Evolutionary conservation across 2,329 filamentous ascomycete genomes (phyloP), one percentile per base, ranked within the genome.

Genomic region (Trichophaea hybrida): DNA sequence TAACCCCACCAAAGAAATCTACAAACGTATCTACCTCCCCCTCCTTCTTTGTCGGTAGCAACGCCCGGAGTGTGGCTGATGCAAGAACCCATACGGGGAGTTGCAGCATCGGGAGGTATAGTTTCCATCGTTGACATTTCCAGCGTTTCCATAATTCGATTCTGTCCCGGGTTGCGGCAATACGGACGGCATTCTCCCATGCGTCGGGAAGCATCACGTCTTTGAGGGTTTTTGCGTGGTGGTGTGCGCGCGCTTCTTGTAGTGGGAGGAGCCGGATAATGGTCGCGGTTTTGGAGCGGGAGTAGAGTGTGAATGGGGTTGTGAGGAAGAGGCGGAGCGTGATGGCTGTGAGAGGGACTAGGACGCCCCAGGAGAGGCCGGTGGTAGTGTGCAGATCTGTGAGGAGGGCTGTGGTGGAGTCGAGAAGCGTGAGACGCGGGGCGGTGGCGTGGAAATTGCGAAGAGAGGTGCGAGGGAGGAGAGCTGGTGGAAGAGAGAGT

Each of bases 51-150:
- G n/a, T 6, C 35, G 35, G 35, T n/a, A 46, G 15, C 61, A 68
- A 59, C 33, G 57, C 61, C 5, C 66, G 57, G 43, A 68, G 49
- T 5, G 64, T 66, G 8, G 66, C 50, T 4, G 61, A 64, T 12
- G 61, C 65, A 15, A 57, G n/a, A 37, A 68, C 58, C 66, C 66
- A 68, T 4, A 68, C 62, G 1, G 66, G 66, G 1, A 68, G 53
- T 57, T 68, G 66, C 44, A 63, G 49, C 10, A 65, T 43, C 31
- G 64, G 64, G 5, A 67, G 59, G 5, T 35, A 55, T 8, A 62
- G 63, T 52, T 68, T 68, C 66, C 66, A 68, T 10, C 57, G 57
- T 44, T 66, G 63, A 43, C 64, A 66, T 0, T 63, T 65, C 31
- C 66, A 66, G 1, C 61, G 35, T 10, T 52, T 57, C 51, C 60